Conservation (phyloP, 2,329 filamentous ascomycete species). For the Xylaria polymorpha region DNA sequence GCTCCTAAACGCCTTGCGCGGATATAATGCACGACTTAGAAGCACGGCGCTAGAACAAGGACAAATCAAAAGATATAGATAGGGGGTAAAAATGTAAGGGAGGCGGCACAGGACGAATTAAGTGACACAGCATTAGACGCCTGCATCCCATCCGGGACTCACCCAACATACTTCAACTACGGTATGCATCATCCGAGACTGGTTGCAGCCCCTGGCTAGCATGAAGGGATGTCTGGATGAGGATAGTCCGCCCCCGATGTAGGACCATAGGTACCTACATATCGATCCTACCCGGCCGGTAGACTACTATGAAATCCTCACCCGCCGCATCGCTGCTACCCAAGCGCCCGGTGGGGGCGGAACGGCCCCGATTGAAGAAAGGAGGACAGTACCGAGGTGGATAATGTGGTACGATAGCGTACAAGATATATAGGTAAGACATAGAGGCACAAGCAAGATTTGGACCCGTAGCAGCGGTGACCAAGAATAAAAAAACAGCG, state of each 20-base stretch:
- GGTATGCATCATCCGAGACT: slow-evolving; percentile 16
- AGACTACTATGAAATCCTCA: background rate
- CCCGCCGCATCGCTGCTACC: slow-evolving; percentile 11
- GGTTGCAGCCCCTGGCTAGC: slow-evolving; percentile 16
- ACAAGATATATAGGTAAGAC: slow-evolving; percentile 5
- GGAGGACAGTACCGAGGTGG: slow-evolving; percentile 3
- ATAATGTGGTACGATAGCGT: slow-evolving; percentile 18
- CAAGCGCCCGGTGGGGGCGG: slow-evolving; percentile 31
- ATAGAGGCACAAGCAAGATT: slow-evolving; percentile 7
- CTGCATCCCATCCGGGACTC: background rate
- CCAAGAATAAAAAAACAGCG: background rate
- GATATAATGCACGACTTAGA: slow-evolving; percentile 2
- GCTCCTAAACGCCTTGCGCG: slow-evolving; percentile 21
- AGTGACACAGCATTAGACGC: slow-evolving; percentile 25
- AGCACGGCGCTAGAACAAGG: slow-evolving; percentile 24
- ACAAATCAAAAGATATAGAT: slow-evolving; percentile 27
- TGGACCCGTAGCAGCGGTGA: slow-evolving; percentile 9
- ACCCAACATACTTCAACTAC: background rate
- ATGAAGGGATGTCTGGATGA: slow-evolving; percentile 8
- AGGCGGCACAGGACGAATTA: slow-evolving; percentile 13
- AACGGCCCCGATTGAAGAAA: slow-evolving; percentile 14
- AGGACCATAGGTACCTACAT: slow-evolving; percentile 10
- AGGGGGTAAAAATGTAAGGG: background rate
- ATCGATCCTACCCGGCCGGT: background rate
- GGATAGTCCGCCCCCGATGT: slow-evolving; percentile 11